Base-by-base conservation (phyloP, 371 early-diverging fungal genomes). In the Mortierella sp. region DNA sequence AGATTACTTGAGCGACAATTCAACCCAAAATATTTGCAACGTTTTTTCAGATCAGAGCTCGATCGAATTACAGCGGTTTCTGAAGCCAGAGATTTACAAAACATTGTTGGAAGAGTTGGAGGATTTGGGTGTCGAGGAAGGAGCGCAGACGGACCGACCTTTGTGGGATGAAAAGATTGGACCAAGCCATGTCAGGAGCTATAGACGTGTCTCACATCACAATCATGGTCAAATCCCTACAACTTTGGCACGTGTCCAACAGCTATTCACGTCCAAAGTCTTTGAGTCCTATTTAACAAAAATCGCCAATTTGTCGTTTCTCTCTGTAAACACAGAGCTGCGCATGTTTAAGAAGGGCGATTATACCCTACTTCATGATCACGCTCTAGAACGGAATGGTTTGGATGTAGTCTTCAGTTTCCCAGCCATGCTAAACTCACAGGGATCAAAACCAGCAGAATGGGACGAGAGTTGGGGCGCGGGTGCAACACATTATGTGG, bases 341-440 rank as follows among this genome's bases (percentile, higher is more conserved):
- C 85, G 91, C 32, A 78, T 77, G 73, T 89, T 92, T 69, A 74
- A 81, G 57, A 73, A 75, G 58, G 88, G 90, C 6, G 78, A 88
- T 41, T 92, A 92, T 75, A 91, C 92, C 9, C 67, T 92, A 28
- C 60, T 90, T 21, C 86, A 91, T 63, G 92, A 91, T 69, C 83
- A 88, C 59, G 86, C 81, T 3, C 57, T 76, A 16, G 92, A 92
- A 57, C 86, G 80, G n/a, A 63, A 66, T 11, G 91, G 91, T 4
- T 58, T 91, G 15, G 92, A 92, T 72, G 88, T 85, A 1, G 65
- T 84, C 0, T 84, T 90, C 38, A 83, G 84, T n/a, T 76, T 89
- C 47, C 76, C 77, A 16, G 45, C 36, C 19, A 9, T 76, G 48
- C 67, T 64, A 9, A 28, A 43, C 10, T 45, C 43, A 1, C 53